Evolutionary conservation across 164 flowering plant species (phyloP).

Genomic region (Platanus orientalis): DNA sequence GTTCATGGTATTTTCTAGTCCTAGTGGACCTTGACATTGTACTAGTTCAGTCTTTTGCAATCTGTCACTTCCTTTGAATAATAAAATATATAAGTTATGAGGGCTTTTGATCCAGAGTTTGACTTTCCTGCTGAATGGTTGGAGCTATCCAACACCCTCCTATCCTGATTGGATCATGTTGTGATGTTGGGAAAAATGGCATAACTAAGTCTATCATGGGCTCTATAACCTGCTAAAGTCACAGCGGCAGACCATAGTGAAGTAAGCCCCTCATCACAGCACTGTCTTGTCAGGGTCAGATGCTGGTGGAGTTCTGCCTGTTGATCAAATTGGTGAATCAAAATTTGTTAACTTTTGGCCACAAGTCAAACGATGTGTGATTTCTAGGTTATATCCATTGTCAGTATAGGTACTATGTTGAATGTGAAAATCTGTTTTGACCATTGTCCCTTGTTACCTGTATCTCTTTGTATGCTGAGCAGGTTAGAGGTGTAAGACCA

Average conservation of each 20-base stretch:
- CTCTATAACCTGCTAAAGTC: neutral
- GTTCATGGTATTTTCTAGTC: too few species aligned
- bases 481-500: slow-evolving; percentile 94
- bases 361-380: neutral
- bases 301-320: neutral
- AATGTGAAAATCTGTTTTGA: neutral
- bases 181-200: neutral
- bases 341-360: neutral
- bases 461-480: slow-evolving; percentile 19
- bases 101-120: neutral
- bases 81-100: neutral
- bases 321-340: neutral
- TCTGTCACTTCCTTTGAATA: neutral
- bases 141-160: neutral
- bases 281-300: neutral
- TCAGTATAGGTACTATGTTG: neutral
- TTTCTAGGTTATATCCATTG: neutral
- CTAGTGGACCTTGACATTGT: neutral
- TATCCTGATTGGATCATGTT: neutral
- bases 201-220: neutral
- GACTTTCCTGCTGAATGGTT: neutral
- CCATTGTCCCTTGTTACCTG: neutral
- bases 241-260: neutral
- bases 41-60: neutral
- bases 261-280: neutral